Evolutionary conservation across 1,284 basidiomycete species (phyloP), one percentile per base, ranked within the genome.

Genomic region (Lignosus rhinocerotis): DNA sequence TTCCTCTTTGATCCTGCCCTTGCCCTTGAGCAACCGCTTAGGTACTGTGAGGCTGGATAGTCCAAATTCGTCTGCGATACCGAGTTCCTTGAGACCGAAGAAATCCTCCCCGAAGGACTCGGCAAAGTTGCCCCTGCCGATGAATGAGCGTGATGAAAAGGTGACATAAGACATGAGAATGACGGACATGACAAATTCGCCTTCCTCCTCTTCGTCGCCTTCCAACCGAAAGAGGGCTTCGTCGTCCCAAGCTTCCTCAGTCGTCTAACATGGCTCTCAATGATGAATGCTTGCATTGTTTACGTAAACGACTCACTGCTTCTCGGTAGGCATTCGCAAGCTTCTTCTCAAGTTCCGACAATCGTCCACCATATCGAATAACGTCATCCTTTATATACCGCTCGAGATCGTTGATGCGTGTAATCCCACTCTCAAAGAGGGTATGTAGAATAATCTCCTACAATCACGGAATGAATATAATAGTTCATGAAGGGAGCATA

Each of bases 401-500:
- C 67, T 96, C 92, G 0, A 98, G 81, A 61, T 91, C 87, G 55
- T 84, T 80, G 12, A 94, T 78, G 55, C 86, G 82, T 0, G 91
- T 83, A 10, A 86, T 86, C 1, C 93, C 94, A 60, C 90, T 92
- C 73, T 96, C 92, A 62, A 94, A 92, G 12, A 98, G 77, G 0
- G 92, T 90, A 72, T 96, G 94, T 3, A 95, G 79, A 34, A 97
- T 86, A 50, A 98, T 94, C 84, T 97, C 94, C 91, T 96, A 30
- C 32, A 52, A 55, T 19, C 21, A 41, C 25, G 36, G 25, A 53
- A 58, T 19, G 60, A 54, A 61, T 51, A 56, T 34, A 12, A 56
- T 38, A 17, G 9, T 48, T 25, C 25, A 45, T 49, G 31, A 31
- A 38, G 19, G 59, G 43, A 44, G 36, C 31, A 38, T 34, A 32